phyloP scores from a whole-genome alignment of 2,329 filamentous ascomycete species.

The Stachybotrys elegans region DNA sequence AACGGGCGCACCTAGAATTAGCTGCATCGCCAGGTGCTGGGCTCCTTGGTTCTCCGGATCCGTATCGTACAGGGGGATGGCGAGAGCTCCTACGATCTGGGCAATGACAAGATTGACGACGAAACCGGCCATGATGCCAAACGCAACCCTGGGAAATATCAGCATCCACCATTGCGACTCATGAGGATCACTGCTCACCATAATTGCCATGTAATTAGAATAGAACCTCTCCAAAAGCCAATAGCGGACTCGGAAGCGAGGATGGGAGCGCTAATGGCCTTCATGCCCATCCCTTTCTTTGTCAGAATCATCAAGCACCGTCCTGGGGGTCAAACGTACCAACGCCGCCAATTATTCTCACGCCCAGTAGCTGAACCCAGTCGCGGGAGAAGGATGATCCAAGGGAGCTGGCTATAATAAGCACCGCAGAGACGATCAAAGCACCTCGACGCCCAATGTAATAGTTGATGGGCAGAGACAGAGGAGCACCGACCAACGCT shows the following conservation, averaged over 20 bases:
- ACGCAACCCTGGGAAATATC: conserved; percentile 14
- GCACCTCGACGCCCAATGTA: conserved; percentile 31
- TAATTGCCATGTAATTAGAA: conserved; percentile 42
- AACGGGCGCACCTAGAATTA: conserved; percentile 30
- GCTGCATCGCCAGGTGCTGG: conserved; percentile 12
- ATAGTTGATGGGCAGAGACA: conserved; percentile 32
- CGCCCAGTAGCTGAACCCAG: conserved; percentile 25
- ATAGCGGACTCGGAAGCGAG: conserved; percentile 41
- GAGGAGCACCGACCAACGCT: conserved; percentile 27
- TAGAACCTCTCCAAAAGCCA: conserved; percentile 42
- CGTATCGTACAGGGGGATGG: background rate
- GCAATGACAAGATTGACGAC: conserved; percentile 14
- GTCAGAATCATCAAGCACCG: background rate
- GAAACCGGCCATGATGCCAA: conserved; percentile 18
- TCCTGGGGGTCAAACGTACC: conserved; percentile 11
- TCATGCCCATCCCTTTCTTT: conserved; percentile 39
- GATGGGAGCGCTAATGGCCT: conserved; percentile 42
- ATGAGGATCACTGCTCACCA: conserved; percentile 22
- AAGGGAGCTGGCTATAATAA: conserved; percentile 32
- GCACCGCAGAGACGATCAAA: conserved; percentile 28
- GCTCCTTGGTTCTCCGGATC: background rate
- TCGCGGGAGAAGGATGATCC: conserved; percentile 23
- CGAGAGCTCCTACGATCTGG: background rate
- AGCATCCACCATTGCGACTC: no score
- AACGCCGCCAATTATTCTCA: conserved; percentile 26